These are phyloP conservation scores for Populus nigra DNA, from an alignment of 345 rosid genomes.

Conservation along the genomic window DNA sequence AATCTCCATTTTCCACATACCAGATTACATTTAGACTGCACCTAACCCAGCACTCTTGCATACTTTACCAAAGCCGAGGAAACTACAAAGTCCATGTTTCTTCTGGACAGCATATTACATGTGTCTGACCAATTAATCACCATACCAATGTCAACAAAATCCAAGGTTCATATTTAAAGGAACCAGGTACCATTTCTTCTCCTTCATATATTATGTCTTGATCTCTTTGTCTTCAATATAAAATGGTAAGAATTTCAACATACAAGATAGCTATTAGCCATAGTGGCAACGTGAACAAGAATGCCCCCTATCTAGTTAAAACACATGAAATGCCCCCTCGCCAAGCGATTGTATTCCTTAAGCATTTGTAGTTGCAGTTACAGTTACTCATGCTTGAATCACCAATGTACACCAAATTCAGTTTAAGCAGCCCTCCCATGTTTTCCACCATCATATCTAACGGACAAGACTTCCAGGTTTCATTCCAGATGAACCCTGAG, in stretches of 20 bases:
- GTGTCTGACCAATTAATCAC: not conserved
- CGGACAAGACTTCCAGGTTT: not conserved
- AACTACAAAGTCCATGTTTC: not conserved
- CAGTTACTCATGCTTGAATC: not conserved
- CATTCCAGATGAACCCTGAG: not conserved
- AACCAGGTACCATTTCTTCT: not conserved
- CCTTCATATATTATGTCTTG: not conserved
- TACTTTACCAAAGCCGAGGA: not conserved
- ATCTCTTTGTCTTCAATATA: not conserved
- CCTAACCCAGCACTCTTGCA: not conserved
- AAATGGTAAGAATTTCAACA: not conserved
- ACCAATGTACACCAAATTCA: not conserved
- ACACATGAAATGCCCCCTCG: not conserved
- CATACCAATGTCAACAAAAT: not conserved
- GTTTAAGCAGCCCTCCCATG: not conserved
- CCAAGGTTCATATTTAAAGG: not conserved
- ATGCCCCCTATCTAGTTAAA: not conserved
- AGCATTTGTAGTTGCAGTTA: not conserved
- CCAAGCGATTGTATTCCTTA: not conserved
- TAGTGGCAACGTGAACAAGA: no score
- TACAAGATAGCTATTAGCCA: not conserved
- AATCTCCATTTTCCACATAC: not conserved
- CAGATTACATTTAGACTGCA: not conserved
- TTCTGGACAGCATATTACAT: not conserved
- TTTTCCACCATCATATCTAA: not conserved